Percentiles rank a stretch among this genome's conserved stretches.
These are phyloP conservation scores for Zelonia costaricensis DNA, from an alignment of 208 protist genomes.

Conservation along the genomic window DNA sequence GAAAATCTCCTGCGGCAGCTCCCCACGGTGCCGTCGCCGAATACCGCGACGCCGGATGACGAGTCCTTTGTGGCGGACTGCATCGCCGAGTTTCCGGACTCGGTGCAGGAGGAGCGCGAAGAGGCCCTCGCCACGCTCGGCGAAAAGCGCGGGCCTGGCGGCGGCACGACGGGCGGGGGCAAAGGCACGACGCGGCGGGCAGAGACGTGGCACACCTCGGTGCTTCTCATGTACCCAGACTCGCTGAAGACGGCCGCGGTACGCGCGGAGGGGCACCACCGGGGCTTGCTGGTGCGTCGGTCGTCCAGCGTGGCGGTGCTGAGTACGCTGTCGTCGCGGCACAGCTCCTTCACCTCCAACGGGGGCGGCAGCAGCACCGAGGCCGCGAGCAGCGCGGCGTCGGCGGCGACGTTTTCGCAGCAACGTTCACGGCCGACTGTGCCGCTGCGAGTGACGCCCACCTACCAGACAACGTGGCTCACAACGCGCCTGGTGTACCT, in stretches of 20 bases:
- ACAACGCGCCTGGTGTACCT: constrained; percentile 31
- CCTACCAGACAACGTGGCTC: constrained; percentile 65
- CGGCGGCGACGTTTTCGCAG: neutral
- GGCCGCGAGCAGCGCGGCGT: neutral
- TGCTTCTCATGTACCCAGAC: constrained; percentile 25
- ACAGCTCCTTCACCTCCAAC: neutral
- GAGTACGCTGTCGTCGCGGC: constrained; percentile 18
- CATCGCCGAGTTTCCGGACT: constrained; percentile 39
- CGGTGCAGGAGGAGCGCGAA: constrained; percentile 27
- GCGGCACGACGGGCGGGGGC: neutral
- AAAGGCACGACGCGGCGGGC: constrained; percentile 5
- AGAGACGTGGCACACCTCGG: constrained; percentile 17
- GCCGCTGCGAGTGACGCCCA: constrained; percentile 14
- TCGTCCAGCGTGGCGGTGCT: constrained; percentile 3
- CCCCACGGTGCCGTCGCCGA: constrained; percentile 3
- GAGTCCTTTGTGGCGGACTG: constrained; percentile 40
- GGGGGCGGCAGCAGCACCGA: neutral
- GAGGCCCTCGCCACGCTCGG: constrained; percentile 13
- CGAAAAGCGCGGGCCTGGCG: constrained; percentile 1
- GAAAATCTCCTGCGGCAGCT: constrained; percentile 12
- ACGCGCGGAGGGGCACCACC: constrained; percentile 13
- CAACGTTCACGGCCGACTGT: neutral
- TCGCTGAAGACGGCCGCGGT: constrained; percentile 18
- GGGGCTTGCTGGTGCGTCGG: constrained; percentile 8
- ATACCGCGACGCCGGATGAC: constrained; percentile 24